Evolutionary conservation across 805 yeast genomes (phyloP).

Genomic region (Saccharomycopsis javanensis): DNA sequence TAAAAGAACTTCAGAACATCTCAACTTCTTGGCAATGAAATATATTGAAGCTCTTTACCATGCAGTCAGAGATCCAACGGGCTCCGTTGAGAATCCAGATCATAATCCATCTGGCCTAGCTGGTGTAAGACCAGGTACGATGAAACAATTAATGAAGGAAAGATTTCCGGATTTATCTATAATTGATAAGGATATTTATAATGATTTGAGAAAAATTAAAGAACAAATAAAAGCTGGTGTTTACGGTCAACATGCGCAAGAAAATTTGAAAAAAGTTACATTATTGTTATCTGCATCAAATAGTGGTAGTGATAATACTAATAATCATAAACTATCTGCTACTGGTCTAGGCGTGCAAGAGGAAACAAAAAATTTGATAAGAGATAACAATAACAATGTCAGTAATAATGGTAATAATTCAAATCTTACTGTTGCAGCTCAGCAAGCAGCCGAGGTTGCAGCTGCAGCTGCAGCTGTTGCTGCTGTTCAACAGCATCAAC

Average conservation of each 20-base stretch:
- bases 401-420: neutral
- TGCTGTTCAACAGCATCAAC: neutral
- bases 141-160: conserved; percentile 14
- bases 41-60: conserved; percentile 5
- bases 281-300: neutral
- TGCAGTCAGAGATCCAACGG: neutral
- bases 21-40: conserved; percentile 10
- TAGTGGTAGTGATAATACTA: neutral
- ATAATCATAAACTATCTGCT: neutral
- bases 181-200: conserved; percentile 19
- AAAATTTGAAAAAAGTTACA: neutral
- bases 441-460: neutral
- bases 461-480: neutral
- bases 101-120: neutral
- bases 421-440: neutral
- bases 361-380: neutral
- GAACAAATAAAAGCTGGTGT: neutral
- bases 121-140: conserved; percentile 12
- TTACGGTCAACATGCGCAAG: neutral
- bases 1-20: conserved; percentile 16
- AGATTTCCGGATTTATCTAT: conserved; percentile 15
- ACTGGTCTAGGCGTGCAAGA: neutral
- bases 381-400: neutral
- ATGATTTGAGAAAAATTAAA: conserved; percentile 18
- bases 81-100: neutral